A percentile compares a stretch with the other conserved stretches of the same genome.
Evolutionary conservation across 306 rosid species (phyloP).

Genomic region (Aeschynomene evenia): DNA sequence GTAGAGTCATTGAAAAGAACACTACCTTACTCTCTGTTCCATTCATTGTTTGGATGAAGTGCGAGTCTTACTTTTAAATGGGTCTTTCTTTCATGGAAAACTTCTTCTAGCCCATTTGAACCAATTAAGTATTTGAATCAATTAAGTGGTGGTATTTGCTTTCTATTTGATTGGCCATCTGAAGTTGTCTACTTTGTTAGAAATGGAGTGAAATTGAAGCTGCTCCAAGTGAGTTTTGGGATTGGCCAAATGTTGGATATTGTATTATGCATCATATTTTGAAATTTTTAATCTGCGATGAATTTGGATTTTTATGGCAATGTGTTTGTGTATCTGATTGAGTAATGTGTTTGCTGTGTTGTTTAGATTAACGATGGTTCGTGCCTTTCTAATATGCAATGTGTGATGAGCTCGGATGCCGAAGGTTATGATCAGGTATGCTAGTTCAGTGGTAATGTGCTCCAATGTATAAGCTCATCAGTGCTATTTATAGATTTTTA

Average conservation of each 20-base stretch:
- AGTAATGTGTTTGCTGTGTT: background rate
- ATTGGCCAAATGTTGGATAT: background rate
- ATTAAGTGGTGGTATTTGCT: background rate
- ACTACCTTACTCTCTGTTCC: too few relatives aligned
- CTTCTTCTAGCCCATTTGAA: too few relatives aligned
- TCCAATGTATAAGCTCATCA: background rate
- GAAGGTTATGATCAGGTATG: constrained; percentile 85
- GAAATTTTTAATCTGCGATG: background rate
- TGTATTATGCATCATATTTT: background rate
- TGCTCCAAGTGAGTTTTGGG: background rate
- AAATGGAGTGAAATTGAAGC: background rate
- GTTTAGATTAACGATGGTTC: constrained; percentile 88
- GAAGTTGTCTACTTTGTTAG: background rate
- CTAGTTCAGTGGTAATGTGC: background rate
- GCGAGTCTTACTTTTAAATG: too few relatives aligned
- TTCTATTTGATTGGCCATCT: background rate
- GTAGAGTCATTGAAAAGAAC: too few relatives aligned
- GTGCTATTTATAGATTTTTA: constrained; percentile 13
- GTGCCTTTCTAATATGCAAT: constrained; percentile 94
- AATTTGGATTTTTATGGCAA: background rate
- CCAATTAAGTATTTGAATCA: too few relatives aligned
- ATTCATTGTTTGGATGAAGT: too few relatives aligned
- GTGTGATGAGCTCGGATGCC: constrained; percentile 62
- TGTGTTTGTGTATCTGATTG: background rate
- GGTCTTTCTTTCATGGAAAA: too few relatives aligned